Conservation (phyloP, 305 asterid species). For the Salvia sclarea region DNA sequence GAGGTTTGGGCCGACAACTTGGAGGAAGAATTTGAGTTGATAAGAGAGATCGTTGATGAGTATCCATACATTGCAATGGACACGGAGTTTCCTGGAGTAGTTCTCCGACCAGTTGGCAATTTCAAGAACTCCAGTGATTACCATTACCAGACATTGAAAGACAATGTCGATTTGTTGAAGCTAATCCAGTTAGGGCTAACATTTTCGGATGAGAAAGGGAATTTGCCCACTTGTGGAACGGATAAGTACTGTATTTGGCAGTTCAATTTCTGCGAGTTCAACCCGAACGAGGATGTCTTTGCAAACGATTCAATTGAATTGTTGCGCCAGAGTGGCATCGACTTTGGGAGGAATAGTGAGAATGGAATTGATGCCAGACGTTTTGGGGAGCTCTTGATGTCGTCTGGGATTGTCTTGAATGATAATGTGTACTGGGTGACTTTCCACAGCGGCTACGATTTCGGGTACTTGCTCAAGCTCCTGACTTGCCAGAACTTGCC, state of each 20-base stretch:
- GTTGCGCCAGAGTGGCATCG: slow-evolving; percentile 71
- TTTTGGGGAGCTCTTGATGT: slow-evolving; percentile 83
- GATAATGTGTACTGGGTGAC: slow-evolving; percentile 77
- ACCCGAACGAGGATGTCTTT: slow-evolving; percentile 66
- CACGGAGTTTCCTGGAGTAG: slow-evolving; percentile 77
- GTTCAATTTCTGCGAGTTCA: slow-evolving; percentile 78
- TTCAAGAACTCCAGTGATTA: slow-evolving; percentile 55
- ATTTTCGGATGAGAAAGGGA: slow-evolving; percentile 76
- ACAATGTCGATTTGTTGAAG: slow-evolving; percentile 72
- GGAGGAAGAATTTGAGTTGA: slow-evolving; percentile 64
- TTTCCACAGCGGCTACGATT: slow-evolving; percentile 82
- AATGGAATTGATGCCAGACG: slow-evolving; percentile 62
- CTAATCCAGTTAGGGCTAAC: slow-evolving; percentile 80
- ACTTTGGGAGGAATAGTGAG: slow-evolving; percentile 55
- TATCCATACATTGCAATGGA: slow-evolving; percentile 81
- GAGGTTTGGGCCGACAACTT: slow-evolving; percentile 75
- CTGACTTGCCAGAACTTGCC: slow-evolving; percentile 77
- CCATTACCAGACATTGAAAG: slow-evolving; percentile 66
- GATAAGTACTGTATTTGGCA: slow-evolving; percentile 77
- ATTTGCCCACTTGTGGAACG: slow-evolving; percentile 68
- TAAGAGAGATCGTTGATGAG: slow-evolving; percentile 61
- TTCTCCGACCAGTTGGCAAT: slow-evolving; percentile 61
- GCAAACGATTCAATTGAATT: slow-evolving; percentile 70
- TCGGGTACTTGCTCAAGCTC: slow-evolving; percentile 77
- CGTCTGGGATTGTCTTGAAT: slow-evolving; percentile 79